phyloP scores from a whole-genome alignment of 1,284 basidiomycete species.

The Microstroma glucosiphilum region DNA sequence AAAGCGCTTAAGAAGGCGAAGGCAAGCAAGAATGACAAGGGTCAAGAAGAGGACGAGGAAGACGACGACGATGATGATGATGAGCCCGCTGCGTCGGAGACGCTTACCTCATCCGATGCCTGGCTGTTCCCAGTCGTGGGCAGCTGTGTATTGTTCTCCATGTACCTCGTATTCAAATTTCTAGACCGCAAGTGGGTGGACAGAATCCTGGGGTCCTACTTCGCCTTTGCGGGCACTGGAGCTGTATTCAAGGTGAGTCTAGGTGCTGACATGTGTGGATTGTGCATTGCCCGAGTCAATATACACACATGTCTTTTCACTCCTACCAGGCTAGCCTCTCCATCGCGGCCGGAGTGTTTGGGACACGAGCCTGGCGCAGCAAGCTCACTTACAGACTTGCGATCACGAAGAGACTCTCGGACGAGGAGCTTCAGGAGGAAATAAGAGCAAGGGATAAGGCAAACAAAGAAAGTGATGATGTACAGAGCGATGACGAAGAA shows the following conservation, averaged over 20 bases:
- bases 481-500: conserved; percentile 7
- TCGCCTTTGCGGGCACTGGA: conserved; percentile 39
- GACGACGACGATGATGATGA: conserved; percentile 33
- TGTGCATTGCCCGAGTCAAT: no score
- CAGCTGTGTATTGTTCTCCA: conserved; percentile 35
- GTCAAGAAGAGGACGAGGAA: conserved; percentile 23
- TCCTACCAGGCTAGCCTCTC: not conserved
- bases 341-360: not conserved
- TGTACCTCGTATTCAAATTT: conserved; percentile 46
- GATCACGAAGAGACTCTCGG: not conserved
- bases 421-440: conserved; percentile 7
- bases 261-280: not conserved
- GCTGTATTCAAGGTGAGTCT: conserved; percentile 31
- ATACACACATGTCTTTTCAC: not conserved
- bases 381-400: not conserved
- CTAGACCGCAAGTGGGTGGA: conserved; percentile 43
- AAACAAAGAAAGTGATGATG: not conserved
- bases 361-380: not conserved
- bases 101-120: conserved; percentile 39
- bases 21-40: conserved; percentile 15
- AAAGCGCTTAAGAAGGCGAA: conserved; percentile 12
- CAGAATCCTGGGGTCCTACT: conserved; percentile 42
- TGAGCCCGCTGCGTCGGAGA: conserved; percentile 10
- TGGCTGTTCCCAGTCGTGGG: conserved; percentile 48
- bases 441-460: conserved; percentile 10